A percentile compares a stretch with the other conserved stretches of the same genome.
Evolutionary conservation across 345 rosid genomes (phyloP).

Genomic region (Populus euphratica): DNA sequence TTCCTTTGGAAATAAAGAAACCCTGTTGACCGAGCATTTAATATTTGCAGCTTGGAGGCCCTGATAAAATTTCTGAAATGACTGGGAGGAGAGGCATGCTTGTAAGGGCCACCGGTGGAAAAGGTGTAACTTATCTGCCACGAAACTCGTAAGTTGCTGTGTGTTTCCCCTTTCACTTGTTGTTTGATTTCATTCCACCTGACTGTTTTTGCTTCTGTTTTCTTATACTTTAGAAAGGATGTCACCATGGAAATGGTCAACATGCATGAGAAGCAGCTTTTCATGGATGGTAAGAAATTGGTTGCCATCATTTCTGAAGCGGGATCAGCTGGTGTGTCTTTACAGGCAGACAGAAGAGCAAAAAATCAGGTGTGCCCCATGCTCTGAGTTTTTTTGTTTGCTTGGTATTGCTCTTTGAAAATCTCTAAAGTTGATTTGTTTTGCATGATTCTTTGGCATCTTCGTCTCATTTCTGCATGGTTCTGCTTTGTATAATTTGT

Average conservation of each 20-base stretch:
- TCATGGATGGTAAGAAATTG: slow-evolving; percentile 93
- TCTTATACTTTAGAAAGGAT: slow-evolving; percentile 65
- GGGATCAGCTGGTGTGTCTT: slow-evolving; percentile 97
- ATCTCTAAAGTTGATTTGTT: not conserved
- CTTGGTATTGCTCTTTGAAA: not conserved
- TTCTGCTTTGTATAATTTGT: too few species aligned
- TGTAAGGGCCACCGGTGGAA: slow-evolving; percentile 89
- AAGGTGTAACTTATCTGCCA: slow-evolving; percentile 97
- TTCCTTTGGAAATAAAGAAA: not conserved
- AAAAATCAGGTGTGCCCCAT: slow-evolving; percentile 62
- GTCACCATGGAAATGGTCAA: slow-evolving; percentile 98
- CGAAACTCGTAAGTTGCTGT: slow-evolving; percentile 76
- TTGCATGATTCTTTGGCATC: not conserved
- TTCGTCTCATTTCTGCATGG: too few species aligned
- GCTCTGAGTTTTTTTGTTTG: not conserved
- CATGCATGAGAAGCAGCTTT: slow-evolving; percentile 96
- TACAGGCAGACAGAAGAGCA: slow-evolving; percentile 98
- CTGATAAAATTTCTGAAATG: slow-evolving; percentile 94
- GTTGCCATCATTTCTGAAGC: slow-evolving; percentile 98
- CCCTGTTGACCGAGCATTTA: slow-evolving; percentile 13
- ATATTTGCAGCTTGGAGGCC: slow-evolving; percentile 90
- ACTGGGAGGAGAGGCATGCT: slow-evolving; percentile 99
- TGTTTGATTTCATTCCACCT: slow-evolving; percentile 12
- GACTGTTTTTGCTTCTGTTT: slow-evolving; percentile 14
- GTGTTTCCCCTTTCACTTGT: not conserved